Evolutionary conservation across 495 filamentous ascomycete genomes (phyloP), one percentile per base, ranked within the genome.

Genomic region (Penicillium egyptiacum): DNA sequence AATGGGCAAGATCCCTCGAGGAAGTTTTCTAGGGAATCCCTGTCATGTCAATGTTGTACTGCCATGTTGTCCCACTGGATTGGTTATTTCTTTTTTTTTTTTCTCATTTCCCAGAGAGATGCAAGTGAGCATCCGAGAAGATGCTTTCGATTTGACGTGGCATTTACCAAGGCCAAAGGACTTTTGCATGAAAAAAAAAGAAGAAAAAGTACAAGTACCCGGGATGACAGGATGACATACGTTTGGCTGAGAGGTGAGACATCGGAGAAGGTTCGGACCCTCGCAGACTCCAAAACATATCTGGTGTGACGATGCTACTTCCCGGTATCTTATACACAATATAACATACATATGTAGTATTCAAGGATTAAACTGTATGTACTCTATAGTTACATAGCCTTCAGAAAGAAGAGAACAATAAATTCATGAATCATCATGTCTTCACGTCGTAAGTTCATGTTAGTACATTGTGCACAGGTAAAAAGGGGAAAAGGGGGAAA

Each of bases 221-320:
- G 67, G 67, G 61, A 65, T 59, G 64, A 57, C 67, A 67, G 67
- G 67, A 69, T 63, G 63, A 57, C 64, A 62, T 67, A 57, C 62
- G 67, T 69, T 65, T 69, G 67, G 67, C 56, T 58, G 59, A 57
- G 0, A 60, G 50, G 58, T 66, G 63, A 69, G 60, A 66, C 63
- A 33, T 20, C 46, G 8, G 8, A 16, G 20, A 55, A 48, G 53
- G 23, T 56, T 53, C 63, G 63, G 66, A 66, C 60, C 42, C 65
- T 68, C 63, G 58, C 63, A 68, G 51, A 17, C 19, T 12, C 30
- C 31, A 45, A 47, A 45, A 31, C 59, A 58, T 41, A 62, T 65
- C 53, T 42, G 50, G 57, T 62, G 62, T 64, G 47, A 67, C 62
- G 53, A 59, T 68, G 65, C 23, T 57, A 60, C 60, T 66, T 66